Evolutionary conservation across 2,329 filamentous ascomycete species (phyloP), one percentile per base, ranked within the genome.

Genomic region (Colletotrichum higginsianum): DNA sequence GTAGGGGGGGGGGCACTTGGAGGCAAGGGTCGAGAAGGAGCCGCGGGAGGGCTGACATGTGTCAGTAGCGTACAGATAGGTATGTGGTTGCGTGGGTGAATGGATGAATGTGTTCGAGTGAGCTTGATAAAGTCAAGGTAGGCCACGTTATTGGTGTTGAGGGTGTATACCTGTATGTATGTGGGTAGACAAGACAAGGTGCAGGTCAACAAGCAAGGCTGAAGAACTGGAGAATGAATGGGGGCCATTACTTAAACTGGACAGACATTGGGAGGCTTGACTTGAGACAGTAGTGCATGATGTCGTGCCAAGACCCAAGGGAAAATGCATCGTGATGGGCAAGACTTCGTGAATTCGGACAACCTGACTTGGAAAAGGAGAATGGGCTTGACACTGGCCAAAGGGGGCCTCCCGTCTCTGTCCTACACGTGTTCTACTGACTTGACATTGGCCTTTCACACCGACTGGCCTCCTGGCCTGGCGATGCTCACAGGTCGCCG

Each of bases 1-100:
- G 30, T n/a, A 18, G 30, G 18, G 50, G 26, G 50, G 26, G 46
- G 46, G 49, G 38, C 35, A 52, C 13, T 55, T 30, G 44, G n/a
- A 61, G 57, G 26, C 57, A 38, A 61, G 18, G 26, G 47, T 35
- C 18, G 35, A 16, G 13, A 35, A 26, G 46, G 47, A 23, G 47
- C 16, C 44, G 46, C 55, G 66, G 67, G 55, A 56, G 35, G 40
- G 56, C 63, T 66, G 62, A 61, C 67, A 70, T 55, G 56, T 56
- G 53, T 66, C 30, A 21, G 53, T 55, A 46, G 40, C n/a, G 35
- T 8, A 9, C 8, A 35, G 30, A 35, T 40, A 30, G 46, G n/a
- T 67, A 61, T 44, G 21, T 44, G 52, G 42, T n/a, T 44, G 21
- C 42, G 40, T 47, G 49, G 40, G 57, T 50, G 44, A 42, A 26